phyloP scores from a whole-genome alignment of 805 yeast species.

The Blastobotrys americana region DNA sequence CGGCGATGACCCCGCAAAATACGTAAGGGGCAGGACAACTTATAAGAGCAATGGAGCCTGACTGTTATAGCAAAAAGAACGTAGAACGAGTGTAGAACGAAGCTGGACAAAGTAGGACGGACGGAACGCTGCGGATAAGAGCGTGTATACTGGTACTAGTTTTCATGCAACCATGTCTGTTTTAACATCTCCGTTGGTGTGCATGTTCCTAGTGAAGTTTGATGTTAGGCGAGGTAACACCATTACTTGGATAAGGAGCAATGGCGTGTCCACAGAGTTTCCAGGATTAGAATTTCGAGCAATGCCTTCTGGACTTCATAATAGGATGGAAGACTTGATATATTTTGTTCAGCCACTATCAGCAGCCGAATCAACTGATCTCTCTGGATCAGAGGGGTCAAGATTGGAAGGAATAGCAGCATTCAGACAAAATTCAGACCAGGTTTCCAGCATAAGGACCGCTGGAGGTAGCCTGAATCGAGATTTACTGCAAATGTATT shows the following conservation, averaged over 20 bases:
- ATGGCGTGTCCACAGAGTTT: constrained; percentile 5
- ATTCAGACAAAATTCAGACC: constrained; percentile 39
- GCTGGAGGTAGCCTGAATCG: constrained; percentile 13
- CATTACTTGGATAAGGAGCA: constrained; percentile 37
- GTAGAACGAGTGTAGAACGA: too few relatives aligned
- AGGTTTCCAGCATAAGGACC: constrained; percentile 18
- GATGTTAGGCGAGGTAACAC: constrained; percentile 47
- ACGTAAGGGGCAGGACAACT: too few relatives aligned
- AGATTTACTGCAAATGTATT: constrained; percentile 44
- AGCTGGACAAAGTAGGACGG: too few relatives aligned
- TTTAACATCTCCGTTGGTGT: constrained; percentile 5
- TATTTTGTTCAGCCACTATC: constrained; percentile 40
- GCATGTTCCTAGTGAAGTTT: constrained; percentile 45
- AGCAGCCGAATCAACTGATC: constrained; percentile 1
- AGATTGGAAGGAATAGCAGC: constrained; percentile 43
- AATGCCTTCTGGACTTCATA: constrained; percentile 65
- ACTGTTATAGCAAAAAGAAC: too few relatives aligned
- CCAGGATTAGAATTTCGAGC: constrained; percentile 48
- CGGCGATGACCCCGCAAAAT: too few relatives aligned
- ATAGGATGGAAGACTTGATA: constrained; percentile 43
- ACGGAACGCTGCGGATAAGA: too few relatives aligned
- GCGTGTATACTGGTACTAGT: too few relatives aligned
- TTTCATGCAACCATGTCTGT: too few relatives aligned
- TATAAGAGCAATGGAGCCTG: too few relatives aligned
- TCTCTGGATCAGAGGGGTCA: too few relatives aligned